phyloP scores from a whole-genome alignment of 2,329 filamentous ascomycete species.

The Elsinoe arachidis region DNA sequence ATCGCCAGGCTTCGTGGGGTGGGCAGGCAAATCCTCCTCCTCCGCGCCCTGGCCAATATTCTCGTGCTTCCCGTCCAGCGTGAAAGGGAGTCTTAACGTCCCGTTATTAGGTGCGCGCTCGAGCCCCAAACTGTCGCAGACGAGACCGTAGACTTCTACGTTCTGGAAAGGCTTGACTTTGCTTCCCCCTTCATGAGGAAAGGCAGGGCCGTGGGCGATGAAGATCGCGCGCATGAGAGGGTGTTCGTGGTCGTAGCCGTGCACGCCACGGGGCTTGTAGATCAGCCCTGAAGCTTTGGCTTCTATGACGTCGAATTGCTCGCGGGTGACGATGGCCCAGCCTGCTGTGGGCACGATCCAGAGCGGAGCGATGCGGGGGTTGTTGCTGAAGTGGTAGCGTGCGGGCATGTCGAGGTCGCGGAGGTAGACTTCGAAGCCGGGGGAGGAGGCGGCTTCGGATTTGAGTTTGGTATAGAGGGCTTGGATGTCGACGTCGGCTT shows the following conservation, averaged over 20 bases:
- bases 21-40: constrained; percentile 25
- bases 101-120: constrained; percentile 74
- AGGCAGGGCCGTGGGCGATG: constrained; percentile 81
- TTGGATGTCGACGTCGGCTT: constrained; percentile 56
- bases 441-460: constrained; percentile 47
- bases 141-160: constrained; percentile 85
- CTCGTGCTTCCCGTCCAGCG: constrained; percentile 52
- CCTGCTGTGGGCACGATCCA: constrained; percentile 91
- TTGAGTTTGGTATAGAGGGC: constrained; percentile 55
- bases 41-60: constrained; percentile 25
- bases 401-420: constrained; percentile 81
- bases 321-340: constrained; percentile 78
- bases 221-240: constrained; percentile 96
- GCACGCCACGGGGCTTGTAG: constrained; percentile 76
- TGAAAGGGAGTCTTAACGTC: constrained; percentile 65
- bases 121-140: constrained; percentile 79
- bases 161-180: constrained; percentile 81
- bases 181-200: constrained; percentile 76
- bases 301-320: constrained; percentile 66
- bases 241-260: constrained; percentile 92
- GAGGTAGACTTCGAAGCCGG: constrained; percentile 78
- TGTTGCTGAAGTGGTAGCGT: constrained; percentile 82
- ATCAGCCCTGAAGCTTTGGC: constrained; percentile 54
- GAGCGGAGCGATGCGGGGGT: constrained; percentile 81
- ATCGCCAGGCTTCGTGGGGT: not conserved